phyloP scores from a whole-genome alignment of 2,329 filamentous ascomycete species.

The Exophiala mesophila region DNA sequence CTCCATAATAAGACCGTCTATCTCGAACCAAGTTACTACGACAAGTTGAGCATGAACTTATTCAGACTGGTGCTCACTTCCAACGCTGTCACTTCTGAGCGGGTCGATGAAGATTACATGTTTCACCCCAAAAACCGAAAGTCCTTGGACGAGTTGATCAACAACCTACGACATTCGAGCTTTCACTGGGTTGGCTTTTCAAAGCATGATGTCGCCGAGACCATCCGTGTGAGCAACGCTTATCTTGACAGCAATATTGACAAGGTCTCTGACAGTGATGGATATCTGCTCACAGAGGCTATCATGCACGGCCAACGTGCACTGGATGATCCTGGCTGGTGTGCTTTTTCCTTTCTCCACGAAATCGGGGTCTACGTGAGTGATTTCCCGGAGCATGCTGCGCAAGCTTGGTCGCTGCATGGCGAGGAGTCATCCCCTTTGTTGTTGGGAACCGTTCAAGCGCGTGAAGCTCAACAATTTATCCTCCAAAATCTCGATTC shows the following conservation, averaged over 20 bases:
- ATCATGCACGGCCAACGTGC: constrained; percentile 61
- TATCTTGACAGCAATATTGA: constrained; percentile 64
- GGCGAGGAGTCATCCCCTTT: constrained; percentile 41
- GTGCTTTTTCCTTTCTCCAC: constrained; percentile 62
- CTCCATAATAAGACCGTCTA: constrained; percentile 67
- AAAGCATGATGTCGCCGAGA: constrained; percentile 54
- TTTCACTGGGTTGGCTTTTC: constrained; percentile 80
- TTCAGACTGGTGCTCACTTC: constrained; percentile 80
- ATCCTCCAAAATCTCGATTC: constrained; percentile 39
- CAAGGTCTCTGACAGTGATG: constrained; percentile 57
- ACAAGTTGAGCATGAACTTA: constrained; percentile 75
- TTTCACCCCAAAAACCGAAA: constrained; percentile 73
- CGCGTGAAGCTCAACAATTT: constrained; percentile 52
- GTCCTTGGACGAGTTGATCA: constrained; percentile 62
- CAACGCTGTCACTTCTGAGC: constrained; percentile 83
- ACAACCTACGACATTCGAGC: constrained; percentile 74
- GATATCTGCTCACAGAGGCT: constrained; percentile 55
- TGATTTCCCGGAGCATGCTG: constrained; percentile 59
- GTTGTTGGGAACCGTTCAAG: constrained; percentile 54
- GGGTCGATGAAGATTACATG: constrained; percentile 79
- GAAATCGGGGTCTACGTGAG: constrained; percentile 72
- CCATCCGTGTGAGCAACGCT: constrained; percentile 60
- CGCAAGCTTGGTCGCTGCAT: constrained; percentile 64
- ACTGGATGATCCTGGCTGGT: constrained; percentile 58
- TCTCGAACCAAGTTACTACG: constrained; percentile 77